phyloP scores from a whole-genome alignment of 192 early-diverging fungal genomes.

The Gonapodya prolifera region DNA sequence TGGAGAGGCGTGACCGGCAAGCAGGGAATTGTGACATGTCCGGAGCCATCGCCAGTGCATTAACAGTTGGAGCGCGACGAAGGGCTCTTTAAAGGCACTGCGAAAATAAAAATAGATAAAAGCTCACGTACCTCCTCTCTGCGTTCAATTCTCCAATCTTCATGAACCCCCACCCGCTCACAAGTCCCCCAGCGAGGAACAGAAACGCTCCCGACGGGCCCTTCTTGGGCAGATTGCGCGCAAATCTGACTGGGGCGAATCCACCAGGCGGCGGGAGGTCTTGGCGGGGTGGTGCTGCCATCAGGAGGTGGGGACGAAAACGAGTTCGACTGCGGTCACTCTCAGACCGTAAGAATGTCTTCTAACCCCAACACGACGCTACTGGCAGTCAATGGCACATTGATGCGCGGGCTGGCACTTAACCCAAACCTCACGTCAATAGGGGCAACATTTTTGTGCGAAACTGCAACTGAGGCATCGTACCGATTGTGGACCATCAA shows the following conservation, averaged over 20 bases:
- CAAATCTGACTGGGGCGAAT: conserved; percentile 74
- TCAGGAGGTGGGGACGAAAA: too few relatives aligned
- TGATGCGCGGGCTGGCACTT: not conserved
- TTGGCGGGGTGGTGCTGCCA: conserved; percentile 24
- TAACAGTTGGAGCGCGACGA: not conserved
- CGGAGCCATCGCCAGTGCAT: not conserved
- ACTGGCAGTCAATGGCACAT: not conserved
- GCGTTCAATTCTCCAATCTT: conserved; percentile 45
- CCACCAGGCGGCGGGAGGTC: conserved; percentile 64
- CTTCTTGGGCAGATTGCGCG: conserved; percentile 73
- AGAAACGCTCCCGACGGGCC: conserved; percentile 83
- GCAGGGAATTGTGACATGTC: not conserved
- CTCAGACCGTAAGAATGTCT: too few relatives aligned
- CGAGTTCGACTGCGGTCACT: too few relatives aligned
- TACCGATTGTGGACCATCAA: not conserved
- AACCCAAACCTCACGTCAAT: not conserved
- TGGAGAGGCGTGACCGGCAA: not conserved
- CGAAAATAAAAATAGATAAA: too few relatives aligned
- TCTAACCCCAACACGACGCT: not conserved
- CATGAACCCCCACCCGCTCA: conserved; percentile 79
- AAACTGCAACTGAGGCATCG: not conserved
- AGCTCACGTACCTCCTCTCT: conserved; percentile 58
- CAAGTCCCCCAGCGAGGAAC: conserved; percentile 53
- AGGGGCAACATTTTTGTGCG: not conserved
- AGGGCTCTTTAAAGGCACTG: not conserved